Evolutionary conservation across 176 grass and related monocot genomes (phyloP), one percentile per base, ranked within the genome.

Genomic region (Alopecurus myosuroides): DNA sequence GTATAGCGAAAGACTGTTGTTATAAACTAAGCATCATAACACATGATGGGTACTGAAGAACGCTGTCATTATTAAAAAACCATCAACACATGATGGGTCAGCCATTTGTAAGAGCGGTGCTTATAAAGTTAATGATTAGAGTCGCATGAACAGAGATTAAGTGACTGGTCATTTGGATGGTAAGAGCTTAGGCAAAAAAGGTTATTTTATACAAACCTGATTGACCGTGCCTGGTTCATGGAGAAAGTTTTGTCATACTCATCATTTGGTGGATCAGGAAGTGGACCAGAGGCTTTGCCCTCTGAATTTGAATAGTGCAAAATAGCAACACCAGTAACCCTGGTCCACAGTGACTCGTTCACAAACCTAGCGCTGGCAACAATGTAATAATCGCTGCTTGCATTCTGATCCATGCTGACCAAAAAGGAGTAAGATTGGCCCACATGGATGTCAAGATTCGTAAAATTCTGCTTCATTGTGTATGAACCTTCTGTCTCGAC

Each of bases 351-450:
- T 4, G 93, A 96, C 55, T 87, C 91, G 0, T 98, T 98, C 64
- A 94, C 91, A 89, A 98, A 98, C 68, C 97, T 89, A 69, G 91
- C 69, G 37, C 97, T 98, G 31, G 93, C 97, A 26, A 94, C 97
- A 15, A 98, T 90, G 77, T 98, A 98, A 36, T 95, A 98, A 50
- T 98, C 97, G 12, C 86, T 94, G 86, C 91, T 98, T 19, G 97
- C 93, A 36, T 96, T 96, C 77, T 98, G 97, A 86, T 96, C 93
- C 97, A 98, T 98, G 17, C 89, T 98, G 63, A 98, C 70, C 74
- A 98, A 36, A 85, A 98, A 98, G 15, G 97, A 98, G 88, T 94
- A 95, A 9, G 97, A 98, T 56, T 98, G 97, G 4, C 97, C 97
- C 17, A 98, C 91, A 35, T 98, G 97, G 46, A 98, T 96, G 40